Base-by-base conservation (phyloP, 192 early-diverging fungal species). In the Entomortierella beljakovae region DNA sequence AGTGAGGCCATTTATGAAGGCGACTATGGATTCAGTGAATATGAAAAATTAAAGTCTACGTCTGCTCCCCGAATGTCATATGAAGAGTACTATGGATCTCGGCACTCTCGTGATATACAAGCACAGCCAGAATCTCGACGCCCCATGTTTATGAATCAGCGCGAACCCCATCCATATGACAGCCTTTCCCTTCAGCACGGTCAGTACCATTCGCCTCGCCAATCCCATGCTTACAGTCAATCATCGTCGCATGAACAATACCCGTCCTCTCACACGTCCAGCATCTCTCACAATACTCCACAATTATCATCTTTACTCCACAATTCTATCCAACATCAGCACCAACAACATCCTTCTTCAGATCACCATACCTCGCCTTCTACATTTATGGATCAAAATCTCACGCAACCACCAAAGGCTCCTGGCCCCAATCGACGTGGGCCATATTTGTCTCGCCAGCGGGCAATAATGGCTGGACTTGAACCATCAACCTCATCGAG, bases 401-500 rank as follows among this genome's bases (percentile, higher is more conserved):
- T 18, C 34, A 18, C 34, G 35, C 52, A 16, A n/a, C 29, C 32
- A 48, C 31, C 46, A n/a, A n/a, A 8, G 18, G 42, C 51, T 23
- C 71, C 16, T 46, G 32, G 50, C 33, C 55, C 23, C 0, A 61
- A 22, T 29, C 42, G 68, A 31, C 74, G 70, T 20, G 76, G 68
- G 10, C 74, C 75, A 2, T 72, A 81, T 28, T 55, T 71, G 7
- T 80, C 61, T 32, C 48, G 57, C 5, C 52, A 68, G 13, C 57
- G 76, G 28, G 70, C 67, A 26, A 64, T 65, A 31, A 57, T 73
- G 49, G 70, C 70, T n/a, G 70, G 70, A 18, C 46, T 68, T 25
- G 70, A 67, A 15, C 28, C 43, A 8, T 60, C 64, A 5, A 69
- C 74, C 20, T 50, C 68, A 16, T 65, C 64, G 61, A 85, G 85